Base-by-base conservation (phyloP, 441 rosid genomes). In the Omphalea diandra region DNA sequence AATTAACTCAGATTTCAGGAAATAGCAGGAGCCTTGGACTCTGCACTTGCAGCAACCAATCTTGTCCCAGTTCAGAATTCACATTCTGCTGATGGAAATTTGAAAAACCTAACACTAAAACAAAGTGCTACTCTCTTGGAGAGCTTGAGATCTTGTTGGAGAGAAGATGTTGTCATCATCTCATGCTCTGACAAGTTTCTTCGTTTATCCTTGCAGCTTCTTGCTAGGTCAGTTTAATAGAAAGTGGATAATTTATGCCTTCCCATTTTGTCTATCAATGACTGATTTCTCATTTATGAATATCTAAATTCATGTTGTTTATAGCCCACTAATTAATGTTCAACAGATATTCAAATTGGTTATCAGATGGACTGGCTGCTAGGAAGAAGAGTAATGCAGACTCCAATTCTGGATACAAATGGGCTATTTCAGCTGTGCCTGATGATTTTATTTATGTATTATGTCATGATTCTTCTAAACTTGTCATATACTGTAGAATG, bases 171-270 rank as follows among this genome's bases (percentile, higher is more conserved):
- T 81, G 90, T 93, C 50, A 82, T 95, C 66, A 69, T 90, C 76
- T 89, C 96, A 68, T 92, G 86, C 84, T 87, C 97, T 62, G 99
- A 95, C 84, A 95, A 90, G 80, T 95, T 93, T 84, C 97, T 95
- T 74, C 97, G 98, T 77, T 86, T 95, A 80, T 84, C 97, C 74
- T 81, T 93, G 81, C 99, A 95, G 87, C 93, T 95, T 75, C 82
- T 93, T 54, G 87, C 98, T 5, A 89, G 98, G 99, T 95, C 54
- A 56, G 83, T 72, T 73, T 57, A 60, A 65, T 56, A 53, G 17
- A 31, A 70, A 65, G 63, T 20, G 46, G 14, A n/a, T 7, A 14
- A 12, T 61, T 46, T 69, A 12, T 33, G 64, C 46, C 63, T 11
- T 61, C 58, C 35, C 43, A 54, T 56, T 68, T 53, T 53, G 18